Base-by-base conservation (phyloP, 2,329 filamentous ascomycete genomes). In the Penicillium verrucosum region DNA sequence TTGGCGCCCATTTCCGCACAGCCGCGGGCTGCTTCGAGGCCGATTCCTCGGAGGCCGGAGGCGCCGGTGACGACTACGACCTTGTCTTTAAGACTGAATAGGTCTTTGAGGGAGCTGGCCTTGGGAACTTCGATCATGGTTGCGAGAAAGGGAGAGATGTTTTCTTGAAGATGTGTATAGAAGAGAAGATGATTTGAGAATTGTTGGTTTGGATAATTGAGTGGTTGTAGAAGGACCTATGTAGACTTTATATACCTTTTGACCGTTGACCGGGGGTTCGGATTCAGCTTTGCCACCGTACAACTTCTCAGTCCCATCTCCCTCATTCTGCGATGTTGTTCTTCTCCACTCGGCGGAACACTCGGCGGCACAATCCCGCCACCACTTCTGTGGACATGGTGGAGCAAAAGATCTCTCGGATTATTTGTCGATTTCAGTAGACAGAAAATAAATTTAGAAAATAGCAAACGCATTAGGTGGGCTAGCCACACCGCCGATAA, bases 1-100 rank as follows among this genome's bases (percentile, higher is more conserved):
- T 86, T 78, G 65, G 84, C 84, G 52, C 84, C 84, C 76, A 84
- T 83, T 72, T 87, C 84, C 59, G 84, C 84, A 70, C 81, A 84
- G 64, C 83, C 84, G 51, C 84, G 84, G 48, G 85, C 85, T 59
- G 84, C 85, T 72, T 87, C 85, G 58, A 85, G 86, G 60, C 85
- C 85, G 77, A 88, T 88, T 56, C 85, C 85, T 59, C 83, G 84
- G 55, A 89, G 82, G 8, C 85, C 85, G 16, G 76, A 76, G 11
- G 78, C 80, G 42, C 78, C 78, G 30, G 80, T 81, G 16, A 82
- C 70, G 3, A 81, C 71, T 23, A 79, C 74, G 5, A 75, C 74
- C 57, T 75, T 75, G 64, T 78, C 79, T 53, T 79, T 77, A 18
- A 80, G 78, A 59, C 77, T 78, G 50, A 82, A 72, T 16, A 77